Percentiles rank a stretch among this genome's conserved stretches.
Evolutionary conservation across 345 rosid species (phyloP).

Genomic region (Firmiana major): DNA sequence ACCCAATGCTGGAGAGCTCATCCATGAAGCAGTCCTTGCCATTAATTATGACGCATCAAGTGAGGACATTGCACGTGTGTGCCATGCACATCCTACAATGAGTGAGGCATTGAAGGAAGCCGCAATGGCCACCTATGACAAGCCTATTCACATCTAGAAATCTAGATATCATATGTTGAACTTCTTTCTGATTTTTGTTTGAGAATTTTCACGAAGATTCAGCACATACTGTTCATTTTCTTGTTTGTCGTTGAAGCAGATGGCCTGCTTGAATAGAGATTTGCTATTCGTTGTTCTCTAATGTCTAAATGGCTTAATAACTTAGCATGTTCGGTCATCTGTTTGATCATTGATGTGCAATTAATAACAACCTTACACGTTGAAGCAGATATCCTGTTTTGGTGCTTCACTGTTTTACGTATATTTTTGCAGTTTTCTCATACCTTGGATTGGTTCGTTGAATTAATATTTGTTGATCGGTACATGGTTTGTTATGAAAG

Average conservation of each 20-base stretch:
- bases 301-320: conserved; percentile 6
- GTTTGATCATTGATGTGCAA: background rate
- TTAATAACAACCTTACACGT: background rate
- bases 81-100: conserved; percentile 99
- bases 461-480: background rate
- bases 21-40: conserved; percentile 93
- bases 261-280: conserved; percentile 15
- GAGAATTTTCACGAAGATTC: conserved; percentile 14
- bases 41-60: conserved; percentile 82
- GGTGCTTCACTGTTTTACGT: background rate
- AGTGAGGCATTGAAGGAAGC: conserved; percentile 99
- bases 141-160: conserved; percentile 86
- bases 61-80: conserved; percentile 93
- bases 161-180: background rate
- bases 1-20: conserved; percentile 94
- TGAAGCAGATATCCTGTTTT: background rate
- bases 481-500: background rate
- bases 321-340: background rate
- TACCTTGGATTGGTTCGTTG: background rate
- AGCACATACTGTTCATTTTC: conserved; percentile 4
- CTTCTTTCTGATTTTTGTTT: conserved; percentile 17
- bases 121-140: conserved; percentile 98
- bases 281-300: background rate
- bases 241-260: background rate
- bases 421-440: background rate